A percentile compares a stretch with the other conserved stretches of the same genome.
phyloP scores from a whole-genome alignment of 176 grass and related monocot genomes.

The Alopecurus myosuroides region DNA sequence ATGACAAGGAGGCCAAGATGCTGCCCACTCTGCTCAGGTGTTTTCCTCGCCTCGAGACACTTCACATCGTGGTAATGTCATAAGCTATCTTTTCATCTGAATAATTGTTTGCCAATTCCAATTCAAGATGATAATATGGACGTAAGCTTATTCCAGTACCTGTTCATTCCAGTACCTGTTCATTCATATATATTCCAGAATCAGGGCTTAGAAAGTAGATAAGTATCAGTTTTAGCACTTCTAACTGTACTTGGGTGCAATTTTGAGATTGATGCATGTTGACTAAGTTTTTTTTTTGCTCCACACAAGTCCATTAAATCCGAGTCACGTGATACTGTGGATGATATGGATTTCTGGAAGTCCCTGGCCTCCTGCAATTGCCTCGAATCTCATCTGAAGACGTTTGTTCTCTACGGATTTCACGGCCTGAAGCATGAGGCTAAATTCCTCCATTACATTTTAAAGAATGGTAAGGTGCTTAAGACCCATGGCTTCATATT shows the following conservation, averaged over 20 bases:
- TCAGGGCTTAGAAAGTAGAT: background rate
- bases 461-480: background rate
- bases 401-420: background rate
- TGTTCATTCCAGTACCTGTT: too few relatives aligned
- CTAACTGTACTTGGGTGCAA: background rate
- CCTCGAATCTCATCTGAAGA: conserved; percentile 31
- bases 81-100: background rate
- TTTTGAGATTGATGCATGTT: background rate
- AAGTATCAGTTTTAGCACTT: background rate
- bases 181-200: background rate
- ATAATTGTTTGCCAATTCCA: background rate
- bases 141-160: background rate
- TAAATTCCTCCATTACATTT: background rate
- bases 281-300: background rate
- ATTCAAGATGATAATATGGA: background rate
- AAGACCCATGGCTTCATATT: background rate
- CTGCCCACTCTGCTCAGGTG: conserved; percentile 19
- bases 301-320: background rate
- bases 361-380: background rate
- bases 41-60: conserved; percentile 26
- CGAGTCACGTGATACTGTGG: background rate
- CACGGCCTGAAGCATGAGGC: background rate
- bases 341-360: conserved; percentile 6
- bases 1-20: conserved; percentile 13
- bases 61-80: conserved; percentile 18